phyloP scores from a whole-genome alignment of 805 yeast genomes.

The Wickerhamomyces xylosicus region DNA sequence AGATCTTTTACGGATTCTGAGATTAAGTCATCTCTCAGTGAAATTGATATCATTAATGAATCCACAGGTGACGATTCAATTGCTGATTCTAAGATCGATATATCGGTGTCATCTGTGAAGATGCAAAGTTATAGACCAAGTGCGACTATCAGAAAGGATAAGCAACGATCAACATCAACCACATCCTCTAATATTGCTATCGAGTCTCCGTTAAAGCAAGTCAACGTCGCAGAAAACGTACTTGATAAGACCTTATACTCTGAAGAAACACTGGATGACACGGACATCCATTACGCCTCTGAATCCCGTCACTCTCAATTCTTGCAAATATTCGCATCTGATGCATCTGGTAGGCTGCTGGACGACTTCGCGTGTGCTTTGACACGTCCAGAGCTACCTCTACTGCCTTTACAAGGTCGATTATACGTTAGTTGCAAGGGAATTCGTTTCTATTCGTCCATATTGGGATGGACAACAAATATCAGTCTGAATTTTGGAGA shows the following conservation, averaged over 20 bases:
- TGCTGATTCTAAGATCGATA: neutral
- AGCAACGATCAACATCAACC: conserved; percentile 11
- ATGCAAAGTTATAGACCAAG: conserved; percentile 18
- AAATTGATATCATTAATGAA: neutral
- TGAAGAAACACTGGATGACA: conserved; percentile 46
- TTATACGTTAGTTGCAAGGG: conserved; percentile 70
- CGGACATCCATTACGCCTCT: conserved; percentile 55
- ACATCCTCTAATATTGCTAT: conserved; percentile 8
- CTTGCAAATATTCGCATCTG: conserved; percentile 59
- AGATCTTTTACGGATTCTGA: conserved; percentile 1
- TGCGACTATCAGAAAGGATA: conserved; percentile 4
- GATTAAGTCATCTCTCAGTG: neutral
- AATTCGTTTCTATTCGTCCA: conserved; percentile 77
- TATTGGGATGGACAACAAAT: conserved; percentile 87
- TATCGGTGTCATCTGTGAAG: conserved; percentile 13
- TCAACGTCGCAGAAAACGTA: conserved; percentile 2
- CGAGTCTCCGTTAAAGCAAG: conserved; percentile 15
- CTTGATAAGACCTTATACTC: conserved; percentile 35
- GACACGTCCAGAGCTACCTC: conserved; percentile 61
- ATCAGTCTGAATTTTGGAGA: conserved; percentile 64
- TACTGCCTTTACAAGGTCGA: conserved; percentile 58
- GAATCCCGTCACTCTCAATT: conserved; percentile 61
- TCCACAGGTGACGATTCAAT: neutral
- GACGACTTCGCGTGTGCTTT: conserved; percentile 91
- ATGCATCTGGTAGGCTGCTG: conserved; percentile 65